Evolutionary conservation across 1,284 basidiomycete species (phyloP).

Genomic region (Pyrrhoderma lamaoense): DNA sequence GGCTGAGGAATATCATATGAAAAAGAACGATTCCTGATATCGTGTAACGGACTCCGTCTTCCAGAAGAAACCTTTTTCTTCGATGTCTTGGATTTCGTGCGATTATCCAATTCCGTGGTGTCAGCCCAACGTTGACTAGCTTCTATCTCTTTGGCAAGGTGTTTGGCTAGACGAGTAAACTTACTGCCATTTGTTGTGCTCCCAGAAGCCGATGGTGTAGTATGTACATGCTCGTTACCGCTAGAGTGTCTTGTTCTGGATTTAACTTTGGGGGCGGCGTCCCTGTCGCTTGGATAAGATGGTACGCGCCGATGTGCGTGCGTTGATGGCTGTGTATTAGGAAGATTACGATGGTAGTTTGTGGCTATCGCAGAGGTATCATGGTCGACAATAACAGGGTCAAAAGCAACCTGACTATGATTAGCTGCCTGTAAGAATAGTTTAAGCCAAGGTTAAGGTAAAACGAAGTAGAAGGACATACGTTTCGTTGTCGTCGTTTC

Average conservation of each 20-base stretch:
- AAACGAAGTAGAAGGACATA: neutral
- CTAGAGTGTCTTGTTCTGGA: slow-evolving; percentile 34
- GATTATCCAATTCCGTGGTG: slow-evolving; percentile 13
- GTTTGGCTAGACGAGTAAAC: slow-evolving; percentile 52
- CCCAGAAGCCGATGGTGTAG: slow-evolving; percentile 42
- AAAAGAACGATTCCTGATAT: slow-evolving; percentile 10
- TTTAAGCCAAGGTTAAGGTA: neutral
- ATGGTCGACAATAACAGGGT: slow-evolving; percentile 15
- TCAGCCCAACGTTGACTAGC: slow-evolving; percentile 28
- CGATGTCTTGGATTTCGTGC: neutral
- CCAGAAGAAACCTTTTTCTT: slow-evolving; percentile 1
- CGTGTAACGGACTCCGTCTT: slow-evolving; percentile 14
- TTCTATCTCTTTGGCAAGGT: slow-evolving; percentile 47
- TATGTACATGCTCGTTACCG: slow-evolving; percentile 42
- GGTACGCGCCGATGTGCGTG: slow-evolving; percentile 6
- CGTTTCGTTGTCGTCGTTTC: slow-evolving; percentile 33
- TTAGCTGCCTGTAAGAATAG: neutral
- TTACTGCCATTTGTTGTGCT: slow-evolving; percentile 26
- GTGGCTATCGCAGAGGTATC: neutral
- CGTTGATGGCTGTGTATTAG: neutral
- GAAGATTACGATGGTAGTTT: neutral
- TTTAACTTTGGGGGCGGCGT: slow-evolving; percentile 26
- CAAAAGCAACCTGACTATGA: slow-evolving; percentile 12
- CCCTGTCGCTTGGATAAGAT: slow-evolving; percentile 23
- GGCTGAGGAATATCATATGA: neutral